These are phyloP conservation scores for Cynanchum wilfordii DNA, from an alignment of 257 asterid species.

Conservation along the genomic window DNA sequence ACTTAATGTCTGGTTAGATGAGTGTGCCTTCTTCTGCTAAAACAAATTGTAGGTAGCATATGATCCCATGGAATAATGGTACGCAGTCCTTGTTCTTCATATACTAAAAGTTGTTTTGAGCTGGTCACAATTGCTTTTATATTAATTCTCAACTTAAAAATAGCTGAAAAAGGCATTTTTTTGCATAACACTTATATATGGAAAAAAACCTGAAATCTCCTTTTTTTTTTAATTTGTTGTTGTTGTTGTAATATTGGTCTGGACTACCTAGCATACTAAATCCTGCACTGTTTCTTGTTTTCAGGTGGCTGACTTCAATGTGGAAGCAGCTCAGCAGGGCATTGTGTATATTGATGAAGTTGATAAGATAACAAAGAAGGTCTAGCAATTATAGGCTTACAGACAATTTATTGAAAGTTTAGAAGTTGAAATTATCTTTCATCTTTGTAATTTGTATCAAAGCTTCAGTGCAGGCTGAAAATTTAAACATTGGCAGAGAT, in stretches of 20 bases:
- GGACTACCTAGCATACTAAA: neutral
- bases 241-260: neutral
- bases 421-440: slow-evolving; percentile 20
- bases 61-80: neutral
- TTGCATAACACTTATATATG: neutral
- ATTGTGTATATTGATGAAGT: slow-evolving; percentile 90
- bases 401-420: slow-evolving; percentile 3
- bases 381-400: slow-evolving; percentile 21
- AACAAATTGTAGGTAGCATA: neutral
- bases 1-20: neutral
- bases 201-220: neutral
- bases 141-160: too few relatives aligned
- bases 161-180: too few relatives aligned
- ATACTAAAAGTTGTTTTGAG: too few relatives aligned
- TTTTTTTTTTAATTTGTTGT: neutral
- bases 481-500: slow-evolving; percentile 71
- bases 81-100: neutral
- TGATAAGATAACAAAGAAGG: slow-evolving; percentile 95
- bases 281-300: slow-evolving; percentile 21
- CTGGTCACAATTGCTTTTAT: too few relatives aligned
- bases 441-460: slow-evolving; percentile 27
- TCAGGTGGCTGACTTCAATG: slow-evolving; percentile 75
- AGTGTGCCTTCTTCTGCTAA: neutral
- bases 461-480: slow-evolving; percentile 62
- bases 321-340: slow-evolving; percentile 91